Evolutionary conservation across 2,329 filamentous ascomycete genomes (phyloP), one percentile per base, ranked within the genome.

Genomic region (Penicillium freii): DNA sequence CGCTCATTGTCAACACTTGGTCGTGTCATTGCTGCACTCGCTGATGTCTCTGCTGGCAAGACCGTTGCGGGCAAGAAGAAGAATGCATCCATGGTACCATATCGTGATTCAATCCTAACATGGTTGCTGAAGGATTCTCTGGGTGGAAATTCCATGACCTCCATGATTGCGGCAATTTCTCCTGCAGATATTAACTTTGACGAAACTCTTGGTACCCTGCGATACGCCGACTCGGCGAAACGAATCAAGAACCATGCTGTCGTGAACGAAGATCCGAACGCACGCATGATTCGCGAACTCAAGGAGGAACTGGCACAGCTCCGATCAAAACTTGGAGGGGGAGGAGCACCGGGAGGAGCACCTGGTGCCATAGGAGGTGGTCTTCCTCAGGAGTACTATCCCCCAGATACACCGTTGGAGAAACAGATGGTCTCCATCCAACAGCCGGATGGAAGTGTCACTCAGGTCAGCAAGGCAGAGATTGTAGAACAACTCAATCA

Each of bases 181-280:
- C 94, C 94, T 4, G 94, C 94, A 54, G 94, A 99, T 76, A 97
- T 97, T 79, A 99, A 99, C 77, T 97, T 96, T 71, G 94, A 99
- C 65, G 94, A 99, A 76, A 99, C 95, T 0, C 82, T 99, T 19
- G 94, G 92, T 72, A 99, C 94, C 0, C 82, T 99, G 29, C 87
- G 95, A 69, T 99, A 99, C 75, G 94, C 95, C 55, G 93, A 99
- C 72, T 97, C 92, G 8, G 94, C 94, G 27, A 99, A 99, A 79
- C 87, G 94, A 68, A 99, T 99, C 83, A 97, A 97, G 91, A 99
- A 99, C 78, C 94, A 99, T 75, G 94, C 94, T 56, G 94, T 99
- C 50, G 90, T 99, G 75, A 99, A 99, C 79, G 94, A 99, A 75
- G 94, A 99, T 77, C 93, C 94, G 46, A 99, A 99, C 72, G 94